Percentiles rank a stretch among this genome's conserved stretches.
Evolutionary conservation across 1,139 yeast genomes (phyloP).

Genomic region (Pneumocystis carinii): DNA sequence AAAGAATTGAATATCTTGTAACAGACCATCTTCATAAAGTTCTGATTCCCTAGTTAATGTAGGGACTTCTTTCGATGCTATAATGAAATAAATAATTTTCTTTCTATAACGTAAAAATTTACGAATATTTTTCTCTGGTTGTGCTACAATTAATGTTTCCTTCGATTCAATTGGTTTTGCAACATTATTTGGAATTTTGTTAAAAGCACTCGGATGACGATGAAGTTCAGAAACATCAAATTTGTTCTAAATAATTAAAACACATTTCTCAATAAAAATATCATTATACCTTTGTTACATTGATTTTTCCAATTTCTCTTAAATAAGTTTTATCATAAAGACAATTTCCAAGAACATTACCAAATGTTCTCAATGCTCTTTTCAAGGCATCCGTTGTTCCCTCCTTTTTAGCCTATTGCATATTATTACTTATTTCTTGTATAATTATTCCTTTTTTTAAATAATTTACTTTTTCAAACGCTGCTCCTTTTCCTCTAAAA

Average conservation of each 20-base stretch:
- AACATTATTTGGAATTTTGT: background rate
- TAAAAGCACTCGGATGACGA: background rate
- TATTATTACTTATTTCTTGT: background rate
- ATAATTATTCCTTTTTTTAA: background rate
- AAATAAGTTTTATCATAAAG: constrained; percentile 48
- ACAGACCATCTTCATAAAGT: background rate
- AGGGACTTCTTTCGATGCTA: background rate
- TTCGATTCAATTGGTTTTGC: background rate
- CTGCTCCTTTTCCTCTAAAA: constrained; percentile 45
- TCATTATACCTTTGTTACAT: constrained; percentile 2
- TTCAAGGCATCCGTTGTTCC: constrained; percentile 68
- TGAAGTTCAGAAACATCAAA: background rate
- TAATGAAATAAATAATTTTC: background rate
- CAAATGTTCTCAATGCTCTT: constrained; percentile 61
- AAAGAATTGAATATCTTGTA: background rate
- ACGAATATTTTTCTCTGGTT: background rate
- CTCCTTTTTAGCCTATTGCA: constrained; percentile 41
- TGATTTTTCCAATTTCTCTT: constrained; percentile 36
- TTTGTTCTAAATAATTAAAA: background rate
- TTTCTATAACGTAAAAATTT: background rate
- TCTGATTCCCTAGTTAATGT: background rate
- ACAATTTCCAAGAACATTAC: constrained; percentile 64
- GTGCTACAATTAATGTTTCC: background rate
- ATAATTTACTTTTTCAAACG: constrained; percentile 41
- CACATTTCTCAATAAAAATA: background rate